Conservation (phyloP, 2,329 filamentous ascomycete genomes). For the Xylaria sp. region DNA sequence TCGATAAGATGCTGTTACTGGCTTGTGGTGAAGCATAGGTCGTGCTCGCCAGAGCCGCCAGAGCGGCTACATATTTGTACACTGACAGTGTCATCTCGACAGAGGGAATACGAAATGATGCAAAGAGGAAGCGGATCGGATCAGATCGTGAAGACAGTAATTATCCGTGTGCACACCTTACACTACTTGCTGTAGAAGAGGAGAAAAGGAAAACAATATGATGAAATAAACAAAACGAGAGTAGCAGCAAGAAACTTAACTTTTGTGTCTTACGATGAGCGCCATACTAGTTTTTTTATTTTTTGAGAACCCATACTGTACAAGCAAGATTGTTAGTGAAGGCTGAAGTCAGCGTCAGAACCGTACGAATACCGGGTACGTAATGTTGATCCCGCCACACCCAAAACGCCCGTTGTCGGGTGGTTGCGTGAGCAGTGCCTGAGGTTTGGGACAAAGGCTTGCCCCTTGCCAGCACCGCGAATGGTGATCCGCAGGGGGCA, state of each 20-base stretch:
- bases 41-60: constrained; percentile 30
- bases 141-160: background rate
- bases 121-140: background rate
- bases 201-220: background rate
- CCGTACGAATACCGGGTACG: constrained; percentile 12
- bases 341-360: constrained; percentile 13
- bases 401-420: constrained; percentile 10
- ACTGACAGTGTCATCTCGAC: constrained; percentile 30
- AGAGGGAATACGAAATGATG: background rate
- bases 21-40: constrained; percentile 34
- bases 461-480: background rate
- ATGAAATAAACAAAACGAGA: constrained; percentile 21
- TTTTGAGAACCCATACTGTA: background rate
- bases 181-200: background rate
- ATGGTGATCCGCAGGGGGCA: constrained; percentile 18
- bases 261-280: background rate
- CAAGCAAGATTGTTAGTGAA: background rate
- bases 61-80: constrained; percentile 19
- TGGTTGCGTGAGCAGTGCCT: constrained; percentile 4
- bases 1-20: background rate
- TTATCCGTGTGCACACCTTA: constrained; percentile 4
- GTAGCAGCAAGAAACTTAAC: background rate
- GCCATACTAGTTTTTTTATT: background rate
- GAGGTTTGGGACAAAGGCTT: background rate
- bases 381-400: constrained; percentile 19